Conservation (phyloP, 2,329 filamentous ascomycete species). For the Clarireedia hainanense region DNA sequence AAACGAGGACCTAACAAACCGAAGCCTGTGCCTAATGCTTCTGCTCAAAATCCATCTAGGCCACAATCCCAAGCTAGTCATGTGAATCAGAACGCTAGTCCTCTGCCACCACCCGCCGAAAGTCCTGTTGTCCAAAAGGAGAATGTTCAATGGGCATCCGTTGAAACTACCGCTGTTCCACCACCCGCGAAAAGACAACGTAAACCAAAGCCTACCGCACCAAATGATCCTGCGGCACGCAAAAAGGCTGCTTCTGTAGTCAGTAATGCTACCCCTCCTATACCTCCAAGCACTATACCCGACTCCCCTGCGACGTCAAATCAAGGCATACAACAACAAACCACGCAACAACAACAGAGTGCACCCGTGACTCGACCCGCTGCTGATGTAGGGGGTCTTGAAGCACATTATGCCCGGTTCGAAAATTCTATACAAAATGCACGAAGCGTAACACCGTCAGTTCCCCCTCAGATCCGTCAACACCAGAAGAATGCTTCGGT, state of each 20-base stretch:
- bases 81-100: constrained; percentile 2
- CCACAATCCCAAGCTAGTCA: constrained; percentile 8
- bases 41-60: constrained; percentile 10
- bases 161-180: constrained; percentile 24
- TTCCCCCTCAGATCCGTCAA: constrained; percentile 21
- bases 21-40: constrained; percentile 13
- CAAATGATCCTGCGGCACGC: constrained; percentile 18
- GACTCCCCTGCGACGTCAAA: constrained; percentile 23
- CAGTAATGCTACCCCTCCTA: constrained; percentile 24
- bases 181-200: constrained; percentile 34
- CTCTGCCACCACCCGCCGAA: constrained; percentile 12
- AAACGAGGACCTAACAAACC: constrained; percentile 24
- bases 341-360: constrained; percentile 3
- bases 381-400: constrained; percentile 23
- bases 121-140: constrained; percentile 18
- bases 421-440: constrained; percentile 23
- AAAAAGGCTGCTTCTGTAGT: constrained; percentile 23
- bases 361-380: constrained; percentile 23
- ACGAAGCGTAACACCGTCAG: constrained; percentile 21
- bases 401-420: constrained; percentile 29
- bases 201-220: constrained; percentile 29
- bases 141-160: constrained; percentile 22
- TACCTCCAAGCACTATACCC: constrained; percentile 23
- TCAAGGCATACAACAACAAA: constrained; percentile 9
- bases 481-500: constrained; percentile 18